Percentiles rank a stretch among this genome's conserved stretches.
Conservation (phyloP, 805 yeast species). For the Kazachstania taianensis region DNA sequence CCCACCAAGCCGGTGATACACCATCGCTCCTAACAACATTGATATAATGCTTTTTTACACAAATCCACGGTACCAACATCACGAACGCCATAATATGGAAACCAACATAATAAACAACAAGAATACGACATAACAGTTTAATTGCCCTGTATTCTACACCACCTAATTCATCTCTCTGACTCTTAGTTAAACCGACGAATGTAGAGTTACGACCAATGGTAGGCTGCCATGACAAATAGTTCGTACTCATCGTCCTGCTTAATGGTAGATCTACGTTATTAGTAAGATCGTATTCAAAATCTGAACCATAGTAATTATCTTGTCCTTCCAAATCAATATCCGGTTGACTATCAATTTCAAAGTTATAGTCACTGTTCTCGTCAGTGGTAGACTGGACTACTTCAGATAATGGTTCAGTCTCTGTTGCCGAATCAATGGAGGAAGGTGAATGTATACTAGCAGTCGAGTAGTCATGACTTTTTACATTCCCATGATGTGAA, state of each 20-base stretch:
- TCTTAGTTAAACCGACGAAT: slow-evolving; percentile 69
- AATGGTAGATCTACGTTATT: slow-evolving; percentile 10
- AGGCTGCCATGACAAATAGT: slow-evolving; percentile 82
- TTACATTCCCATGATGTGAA: neutral
- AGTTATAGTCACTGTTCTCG: slow-evolving; percentile 4
- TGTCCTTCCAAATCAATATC: slow-evolving; percentile 5
- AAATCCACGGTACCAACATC: slow-evolving; percentile 55
- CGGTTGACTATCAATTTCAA: slow-evolving; percentile 7
- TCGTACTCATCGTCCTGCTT: slow-evolving; percentile 38
- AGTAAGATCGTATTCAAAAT: slow-evolving; percentile 15
- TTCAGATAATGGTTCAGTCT: neutral
- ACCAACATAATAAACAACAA: slow-evolving; percentile 63
- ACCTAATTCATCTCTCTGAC: slow-evolving; percentile 88
- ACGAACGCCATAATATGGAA: slow-evolving; percentile 50
- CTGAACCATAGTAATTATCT: slow-evolving; percentile 20
- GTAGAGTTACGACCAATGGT: slow-evolving; percentile 89
- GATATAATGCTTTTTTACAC: slow-evolving; percentile 33
- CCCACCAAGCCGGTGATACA: slow-evolving; percentile 85
- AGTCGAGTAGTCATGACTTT: neutral
- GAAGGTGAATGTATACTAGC: too few species aligned
- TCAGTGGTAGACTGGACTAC: too few species aligned
- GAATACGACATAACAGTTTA: slow-evolving; percentile 58
- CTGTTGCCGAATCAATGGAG: too few species aligned
- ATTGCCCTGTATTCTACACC: slow-evolving; percentile 94
- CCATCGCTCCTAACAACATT: slow-evolving; percentile 43